phyloP scores from a whole-genome alignment of 495 filamentous ascomycete species.

The Neurospora hispaniola region DNA sequence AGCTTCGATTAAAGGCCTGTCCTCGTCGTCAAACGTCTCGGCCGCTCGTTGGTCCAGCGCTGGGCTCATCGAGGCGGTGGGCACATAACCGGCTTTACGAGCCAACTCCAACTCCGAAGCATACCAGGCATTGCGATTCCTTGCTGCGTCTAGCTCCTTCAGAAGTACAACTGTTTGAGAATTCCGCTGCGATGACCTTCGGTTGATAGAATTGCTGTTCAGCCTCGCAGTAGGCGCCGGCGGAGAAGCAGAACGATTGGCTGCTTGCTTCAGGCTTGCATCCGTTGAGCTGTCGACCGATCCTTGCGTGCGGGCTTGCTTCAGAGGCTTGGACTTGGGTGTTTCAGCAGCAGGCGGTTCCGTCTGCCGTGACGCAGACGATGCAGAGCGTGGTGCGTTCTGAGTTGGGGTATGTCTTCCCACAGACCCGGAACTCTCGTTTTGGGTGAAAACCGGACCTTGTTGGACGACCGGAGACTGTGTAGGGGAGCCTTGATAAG shows the following conservation, averaged over 20 bases:
- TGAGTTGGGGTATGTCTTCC: conserved; percentile 54
- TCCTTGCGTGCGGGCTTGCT: conserved; percentile 32
- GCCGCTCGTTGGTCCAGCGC: conserved; percentile 63
- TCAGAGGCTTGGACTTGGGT: conserved; percentile 21
- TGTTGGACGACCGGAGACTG: conserved; percentile 49
- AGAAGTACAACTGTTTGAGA: conserved; percentile 53
- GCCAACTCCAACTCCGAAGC: conserved; percentile 88
- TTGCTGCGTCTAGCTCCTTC: conserved; percentile 73
- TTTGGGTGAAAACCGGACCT: conserved; percentile 28
- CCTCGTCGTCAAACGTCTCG: conserved; percentile 78
- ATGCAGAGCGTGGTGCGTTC: neutral
- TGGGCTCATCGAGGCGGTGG: conserved; percentile 60
- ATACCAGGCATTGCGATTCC: conserved; percentile 90
- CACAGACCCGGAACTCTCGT: conserved; percentile 34
- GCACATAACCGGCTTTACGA: conserved; percentile 73
- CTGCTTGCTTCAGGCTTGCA: conserved; percentile 29
- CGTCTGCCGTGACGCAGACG: conserved; percentile 9
- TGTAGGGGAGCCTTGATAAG: conserved; percentile 26
- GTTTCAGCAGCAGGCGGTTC: conserved; percentile 16
- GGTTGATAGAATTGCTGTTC: conserved; percentile 37
- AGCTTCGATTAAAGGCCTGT: conserved; percentile 85
- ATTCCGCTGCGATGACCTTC: conserved; percentile 41
- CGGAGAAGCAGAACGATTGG: conserved; percentile 37
- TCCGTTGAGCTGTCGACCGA: conserved; percentile 42
- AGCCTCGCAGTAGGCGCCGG: conserved; percentile 38